Evolutionary conservation across 108 stramenopile species (phyloP), one percentile per base, ranked within the genome.

Genomic region (Cyclotella distinguenda): DNA sequence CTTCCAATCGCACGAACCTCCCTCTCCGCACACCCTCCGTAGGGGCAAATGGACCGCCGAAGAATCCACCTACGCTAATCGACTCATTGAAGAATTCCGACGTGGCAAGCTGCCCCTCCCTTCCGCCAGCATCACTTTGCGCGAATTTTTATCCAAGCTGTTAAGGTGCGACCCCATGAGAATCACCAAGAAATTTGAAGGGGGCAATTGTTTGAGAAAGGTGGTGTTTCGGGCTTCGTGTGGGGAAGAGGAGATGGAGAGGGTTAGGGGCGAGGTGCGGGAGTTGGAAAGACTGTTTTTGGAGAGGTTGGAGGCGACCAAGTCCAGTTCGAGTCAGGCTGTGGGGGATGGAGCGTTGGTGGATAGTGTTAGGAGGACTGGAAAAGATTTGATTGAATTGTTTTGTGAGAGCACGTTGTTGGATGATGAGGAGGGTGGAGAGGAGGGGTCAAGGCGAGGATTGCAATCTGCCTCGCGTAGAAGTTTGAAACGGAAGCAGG

Each of bases 81-180:
- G 90, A 22, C 81, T 98, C 57, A 98, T 99, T 66, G 83, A 89
- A 68, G 91, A 94, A 64, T 99, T 99, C 79, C 89, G 95, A 59
- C 78, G 80, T 6, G 98, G 98, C 18, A 55, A 32, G 3, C 54
- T 55, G 4, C 58, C 95, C 16, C 82, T 99, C 48, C 93, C 89
- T 15, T 70, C 94, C n/a, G 93, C 94, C 66, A 97, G 97, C 10
- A 96, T 96, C 4, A 99, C 97, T 0, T 80, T 99, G 40, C 94
- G 97, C 15, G 92, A 93, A 4, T 97, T 95, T 70, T 79, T 99
- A 18, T 86, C 91, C 47, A 94, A 96, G 68, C 78, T 97, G 47
- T 79, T 99, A 13, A 88, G 97, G 69, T 99, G 98, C 60, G 97
- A 97, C 65, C 97, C 98, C 21, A 99, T 99, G 98, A 80, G 98